Base-by-base conservation (phyloP, 441 rosid genomes). In the Gossypium davidsonii region DNA sequence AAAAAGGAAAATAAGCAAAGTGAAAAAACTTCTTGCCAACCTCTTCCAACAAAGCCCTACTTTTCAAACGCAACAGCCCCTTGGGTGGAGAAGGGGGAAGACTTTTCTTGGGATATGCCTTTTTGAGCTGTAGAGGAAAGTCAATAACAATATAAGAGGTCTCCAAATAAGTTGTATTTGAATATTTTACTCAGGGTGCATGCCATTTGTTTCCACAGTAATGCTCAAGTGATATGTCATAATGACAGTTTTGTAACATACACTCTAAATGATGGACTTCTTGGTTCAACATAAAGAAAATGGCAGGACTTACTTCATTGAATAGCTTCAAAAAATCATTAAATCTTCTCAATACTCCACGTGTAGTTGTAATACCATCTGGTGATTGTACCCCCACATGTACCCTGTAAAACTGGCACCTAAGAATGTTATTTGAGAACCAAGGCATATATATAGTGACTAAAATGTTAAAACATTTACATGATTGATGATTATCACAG, bases 351-450 rank as follows among this genome's bases (percentile, higher is more conserved):
- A 91, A 80, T 21, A 92, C 89, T 71, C 83, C 94, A 53, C 84
- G 89, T 46, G 81, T 83, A 44, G 87, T 80, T 53, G 98, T 93
- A 72, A 85, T 75, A 71, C 97, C 99, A 79, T 90, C 97, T 26
- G 96, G 97, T 37, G 99, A 92, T 79, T 96, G 98, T 60, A 96
- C 3, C 74, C 98, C 91, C 73, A 93, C 81, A 88, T 96, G 97
- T 78, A 93, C 92, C 97, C 99, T 93, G 92, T 96, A 96, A 90
- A 93, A 96, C 99, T 96, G 99, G 78, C 88, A 84, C 83, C 79
- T 84, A 78, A 82, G 80, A 85, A 81, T 76, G 90, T 92, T 88
- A 92, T 77, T 28, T 73, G 51, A 76, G 66, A 80, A 74, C 60
- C 71, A 26, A 52, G 76, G 73, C 56, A 73, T 60, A 71, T 48